Evolutionary conservation across 2,329 filamentous ascomycete genomes (phyloP), one percentile per base, ranked within the genome.

Genomic region (Fusarium odoratissimum): DNA sequence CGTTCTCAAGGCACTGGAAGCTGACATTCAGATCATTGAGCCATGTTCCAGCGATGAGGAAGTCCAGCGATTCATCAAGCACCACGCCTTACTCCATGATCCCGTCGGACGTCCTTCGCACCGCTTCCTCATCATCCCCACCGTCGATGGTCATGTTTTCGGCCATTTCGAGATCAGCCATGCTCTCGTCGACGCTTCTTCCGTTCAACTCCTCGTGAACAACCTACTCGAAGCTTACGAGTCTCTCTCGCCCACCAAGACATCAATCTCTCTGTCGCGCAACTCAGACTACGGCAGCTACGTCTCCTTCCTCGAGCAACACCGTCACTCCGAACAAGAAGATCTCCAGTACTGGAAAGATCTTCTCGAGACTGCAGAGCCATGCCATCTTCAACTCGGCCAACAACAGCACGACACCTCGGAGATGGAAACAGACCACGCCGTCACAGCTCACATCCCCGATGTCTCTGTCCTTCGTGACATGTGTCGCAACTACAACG

Each of bases 401-500:
- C 55, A 49, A 1, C 55, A 58, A 4, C 55, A 49, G 0, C 10
- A 30, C 0, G 17, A 21, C 2, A 3, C 31, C 2, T 13, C 31
- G 0, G 41, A 58, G 8, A 9, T 17, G 3, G 55, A 58, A 2
- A 16, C 19, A 6, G 55, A 31, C 13, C 55, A 58, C 2, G 55
- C 55, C 0, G 41, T 58, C 4, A 38, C 41, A 12, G 55, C 41
- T 30, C 40, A 58, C 1, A 49, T 58, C 1, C 16, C 55, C 9
- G 31, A 58, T 1, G 6, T 49, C 6, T 28, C 55, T 3, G 55
- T 30, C 4, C 55, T 58, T 10, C 55, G 55, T 8, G 21, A 49
- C 6, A 58, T 58, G 41, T 49, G 55, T 11, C 55, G 55, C 31
- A 58, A 49, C 21, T 49, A 30, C 41, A 58, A 30, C 31, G 55